phyloP scores from a whole-genome alignment of 139 green algal genomes.

The Auxenochlorella pyrenoidosa region DNA sequence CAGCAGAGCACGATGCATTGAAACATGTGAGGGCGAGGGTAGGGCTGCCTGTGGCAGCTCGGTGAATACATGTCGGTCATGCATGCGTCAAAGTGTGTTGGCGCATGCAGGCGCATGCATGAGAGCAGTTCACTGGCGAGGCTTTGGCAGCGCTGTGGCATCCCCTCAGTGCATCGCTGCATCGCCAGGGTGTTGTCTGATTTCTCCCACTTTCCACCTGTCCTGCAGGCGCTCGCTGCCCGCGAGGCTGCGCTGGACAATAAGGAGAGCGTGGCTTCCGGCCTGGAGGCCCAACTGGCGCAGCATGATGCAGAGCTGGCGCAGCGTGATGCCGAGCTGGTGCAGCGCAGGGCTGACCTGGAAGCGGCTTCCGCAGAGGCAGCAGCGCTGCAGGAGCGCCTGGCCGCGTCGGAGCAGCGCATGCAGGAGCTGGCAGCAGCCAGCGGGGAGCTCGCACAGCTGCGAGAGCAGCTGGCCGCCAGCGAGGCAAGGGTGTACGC shows the following conservation, averaged over 20 bases:
- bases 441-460: not conserved
- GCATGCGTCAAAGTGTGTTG: too few species aligned
- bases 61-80: too few species aligned
- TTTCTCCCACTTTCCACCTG: not conserved
- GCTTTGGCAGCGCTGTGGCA: not conserved
- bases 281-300: not conserved
- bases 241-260: slow-evolving; percentile 15
- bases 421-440: not conserved
- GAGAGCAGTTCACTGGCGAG: too few species aligned
- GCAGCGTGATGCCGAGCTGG: not conserved
- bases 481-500: not conserved
- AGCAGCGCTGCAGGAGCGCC: not conserved
- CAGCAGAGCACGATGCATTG: not conserved
- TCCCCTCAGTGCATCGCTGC: too few species aligned
- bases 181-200: not conserved
- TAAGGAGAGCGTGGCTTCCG: slow-evolving; percentile 9
- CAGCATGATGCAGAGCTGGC: slow-evolving; percentile 12
- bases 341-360: not conserved
- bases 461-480: not conserved
- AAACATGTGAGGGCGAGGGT: not conserved
- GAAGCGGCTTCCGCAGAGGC: not conserved
- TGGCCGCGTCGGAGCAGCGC: not conserved
- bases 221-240: not conserved
- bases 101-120: too few species aligned
- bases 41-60: not conserved